A percentile compares a stretch with the other conserved stretches of the same genome.
Evolutionary conservation across 2,329 filamentous ascomycete species (phyloP).

Genomic region (Dactylonectria macrodidyma): DNA sequence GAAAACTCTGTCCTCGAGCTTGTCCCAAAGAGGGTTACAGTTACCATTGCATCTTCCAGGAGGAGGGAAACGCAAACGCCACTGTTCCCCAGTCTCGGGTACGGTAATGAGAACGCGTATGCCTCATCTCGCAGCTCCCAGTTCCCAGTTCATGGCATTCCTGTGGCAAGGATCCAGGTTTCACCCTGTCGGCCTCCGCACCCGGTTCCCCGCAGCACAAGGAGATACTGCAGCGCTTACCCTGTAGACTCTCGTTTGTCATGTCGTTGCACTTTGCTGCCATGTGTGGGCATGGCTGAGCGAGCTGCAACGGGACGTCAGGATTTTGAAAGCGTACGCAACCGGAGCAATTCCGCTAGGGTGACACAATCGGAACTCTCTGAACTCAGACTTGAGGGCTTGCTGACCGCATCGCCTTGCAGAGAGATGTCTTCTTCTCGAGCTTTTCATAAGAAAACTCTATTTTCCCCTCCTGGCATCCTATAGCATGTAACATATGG

Average conservation of each 20-base stretch:
- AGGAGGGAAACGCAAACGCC: constrained; percentile 44
- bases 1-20: constrained; percentile 28
- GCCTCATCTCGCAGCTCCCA: constrained; percentile 9
- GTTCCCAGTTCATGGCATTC: constrained; percentile 6
- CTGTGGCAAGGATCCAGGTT: constrained; percentile 29
- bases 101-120: not conserved
- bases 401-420: constrained; percentile 5
- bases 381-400: constrained; percentile 1
- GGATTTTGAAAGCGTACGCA: constrained; percentile 9
- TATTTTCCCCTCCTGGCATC: constrained; percentile 44
- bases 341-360: not conserved
- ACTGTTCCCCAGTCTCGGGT: constrained; percentile 38
- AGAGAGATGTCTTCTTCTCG: constrained; percentile 30
- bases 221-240: not conserved
- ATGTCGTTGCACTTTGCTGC: constrained; percentile 6
- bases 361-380: not conserved
- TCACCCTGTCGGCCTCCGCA: constrained; percentile 11
- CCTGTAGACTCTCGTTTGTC: not conserved
- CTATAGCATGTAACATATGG: not conserved
- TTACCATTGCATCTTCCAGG: constrained; percentile 20
- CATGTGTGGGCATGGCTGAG: not conserved
- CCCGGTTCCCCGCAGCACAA: constrained; percentile 11
- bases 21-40: constrained; percentile 24
- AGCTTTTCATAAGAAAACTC: constrained; percentile 41
- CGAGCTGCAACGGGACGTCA: not conserved